A percentile compares a stretch with the other conserved stretches of the same genome.
These are phyloP conservation scores for Trametes maxima DNA, from an alignment of 768 basidiomycete species.

Conservation along the genomic window DNA sequence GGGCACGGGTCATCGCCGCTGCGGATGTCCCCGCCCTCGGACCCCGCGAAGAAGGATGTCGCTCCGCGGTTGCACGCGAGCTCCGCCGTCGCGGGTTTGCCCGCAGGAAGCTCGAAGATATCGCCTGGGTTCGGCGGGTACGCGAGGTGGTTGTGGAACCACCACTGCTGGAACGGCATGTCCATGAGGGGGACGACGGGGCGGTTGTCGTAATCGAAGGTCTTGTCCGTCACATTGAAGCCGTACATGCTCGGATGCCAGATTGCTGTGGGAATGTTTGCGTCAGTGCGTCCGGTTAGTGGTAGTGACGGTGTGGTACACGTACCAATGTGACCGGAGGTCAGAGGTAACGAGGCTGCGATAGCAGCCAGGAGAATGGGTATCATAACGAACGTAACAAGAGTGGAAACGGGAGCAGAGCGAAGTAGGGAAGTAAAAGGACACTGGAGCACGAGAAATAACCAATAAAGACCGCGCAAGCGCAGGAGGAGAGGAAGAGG, in stretches of 20 bases:
- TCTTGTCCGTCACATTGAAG: slow-evolving; percentile 62
- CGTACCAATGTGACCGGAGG: slow-evolving; percentile 22
- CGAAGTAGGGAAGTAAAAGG: neutral
- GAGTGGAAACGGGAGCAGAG: slow-evolving; percentile 2
- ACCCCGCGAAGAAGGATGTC: slow-evolving; percentile 58
- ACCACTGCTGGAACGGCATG: slow-evolving; percentile 48
- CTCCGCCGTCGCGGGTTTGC: slow-evolving; percentile 53
- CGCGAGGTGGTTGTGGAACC: slow-evolving; percentile 66
- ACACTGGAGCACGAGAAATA: neutral
- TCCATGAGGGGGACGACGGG: slow-evolving; percentile 47
- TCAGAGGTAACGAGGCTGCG: slow-evolving; percentile 18
- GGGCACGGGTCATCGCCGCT: slow-evolving; percentile 58
- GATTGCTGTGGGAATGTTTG: slow-evolving; percentile 37
- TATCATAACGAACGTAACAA: slow-evolving; percentile 12
- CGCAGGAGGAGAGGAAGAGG: slow-evolving; percentile 2
- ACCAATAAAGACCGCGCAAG: neutral
- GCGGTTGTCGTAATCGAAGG: slow-evolving; percentile 65
- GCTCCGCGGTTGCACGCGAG: slow-evolving; percentile 62
- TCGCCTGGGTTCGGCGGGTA: slow-evolving; percentile 59
- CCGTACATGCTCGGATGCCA: slow-evolving; percentile 65
- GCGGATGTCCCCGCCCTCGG: slow-evolving; percentile 56
- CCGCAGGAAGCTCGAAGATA: slow-evolving; percentile 62
- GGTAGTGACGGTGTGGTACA: neutral
- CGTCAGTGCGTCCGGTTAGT: neutral
- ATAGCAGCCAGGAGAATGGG: slow-evolving; percentile 14